Percentiles rank a stretch among this genome's conserved stretches.
These are phyloP conservation scores for Phytopythium helicoides DNA, from an alignment of 352 stramenopile genomes.

Conservation along the genomic window DNA sequence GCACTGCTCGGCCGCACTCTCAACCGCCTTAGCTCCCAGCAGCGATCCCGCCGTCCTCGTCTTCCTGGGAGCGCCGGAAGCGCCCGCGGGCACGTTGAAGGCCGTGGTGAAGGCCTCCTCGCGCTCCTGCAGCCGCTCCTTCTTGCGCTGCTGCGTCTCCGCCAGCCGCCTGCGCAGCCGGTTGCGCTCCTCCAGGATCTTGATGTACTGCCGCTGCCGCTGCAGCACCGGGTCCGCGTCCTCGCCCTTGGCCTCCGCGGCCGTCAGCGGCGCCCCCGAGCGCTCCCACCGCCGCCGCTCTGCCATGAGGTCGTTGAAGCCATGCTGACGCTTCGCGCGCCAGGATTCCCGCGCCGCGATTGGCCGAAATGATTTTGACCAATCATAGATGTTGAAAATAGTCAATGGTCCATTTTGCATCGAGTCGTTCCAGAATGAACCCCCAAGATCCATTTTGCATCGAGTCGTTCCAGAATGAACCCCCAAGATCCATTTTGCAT, in stretches of 20 bases:
- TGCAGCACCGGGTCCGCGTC: constrained; percentile 52
- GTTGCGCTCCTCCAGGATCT: constrained; percentile 82
- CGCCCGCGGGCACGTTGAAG: constrained; percentile 57
- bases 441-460: no score
- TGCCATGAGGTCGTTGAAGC: constrained; percentile 9
- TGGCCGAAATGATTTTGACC: no score
- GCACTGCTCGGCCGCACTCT: constrained; percentile 20
- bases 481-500: no score
- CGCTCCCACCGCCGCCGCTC: constrained; percentile 34
- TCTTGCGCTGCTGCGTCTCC: constrained; percentile 52
- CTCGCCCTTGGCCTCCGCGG: constrained; percentile 10
- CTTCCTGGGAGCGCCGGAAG: neutral
- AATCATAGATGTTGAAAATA: no score
- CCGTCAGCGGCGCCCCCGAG: no score
- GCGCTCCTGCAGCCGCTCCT: constrained; percentile 48
- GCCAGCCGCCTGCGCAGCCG: constrained; percentile 79
- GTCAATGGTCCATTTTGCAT: no score
- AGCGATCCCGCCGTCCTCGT: constrained; percentile 1
- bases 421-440: no score
- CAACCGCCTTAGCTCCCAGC: constrained; percentile 8
- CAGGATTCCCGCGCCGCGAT: no score
- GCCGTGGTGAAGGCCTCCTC: constrained; percentile 79
- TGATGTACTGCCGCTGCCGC: constrained; percentile 82
- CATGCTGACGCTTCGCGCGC: neutral
- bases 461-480: no score